Percentiles rank a stretch among this genome's conserved stretches.
Conservation (phyloP, 2,329 filamentous ascomycete species). For the Beauveria bassiana region DNA sequence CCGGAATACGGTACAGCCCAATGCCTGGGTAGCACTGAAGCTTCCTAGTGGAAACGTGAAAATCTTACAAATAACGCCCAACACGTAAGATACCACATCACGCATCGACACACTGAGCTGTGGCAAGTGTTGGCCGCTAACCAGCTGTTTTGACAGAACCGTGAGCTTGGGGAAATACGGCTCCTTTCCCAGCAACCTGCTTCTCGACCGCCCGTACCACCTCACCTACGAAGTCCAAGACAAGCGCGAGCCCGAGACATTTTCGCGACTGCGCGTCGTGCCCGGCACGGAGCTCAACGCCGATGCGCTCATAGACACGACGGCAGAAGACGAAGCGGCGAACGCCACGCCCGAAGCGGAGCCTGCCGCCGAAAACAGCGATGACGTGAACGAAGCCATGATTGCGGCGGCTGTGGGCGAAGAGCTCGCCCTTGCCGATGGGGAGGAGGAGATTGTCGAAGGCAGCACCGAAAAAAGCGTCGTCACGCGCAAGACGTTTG, state of each 20-base stretch:
- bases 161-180: slow-evolving; percentile 92
- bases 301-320: slow-evolving; percentile 54
- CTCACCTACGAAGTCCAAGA: slow-evolving; percentile 87
- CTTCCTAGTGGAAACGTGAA: slow-evolving; percentile 51
- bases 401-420: slow-evolving; percentile 29
- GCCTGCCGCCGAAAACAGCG: slow-evolving; percentile 32
- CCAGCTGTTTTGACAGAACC: slow-evolving; percentile 45
- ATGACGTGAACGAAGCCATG: slow-evolving; percentile 35
- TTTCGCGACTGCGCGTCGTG: slow-evolving; percentile 68
- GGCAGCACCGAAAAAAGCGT: slow-evolving; percentile 26
- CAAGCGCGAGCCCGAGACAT: slow-evolving; percentile 53
- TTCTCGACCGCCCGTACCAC: slow-evolving; percentile 86
- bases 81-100: slow-evolving; percentile 42
- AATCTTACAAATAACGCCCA: slow-evolving; percentile 50
- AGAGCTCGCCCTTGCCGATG: slow-evolving; percentile 36
- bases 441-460: slow-evolving; percentile 13
- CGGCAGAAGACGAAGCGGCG: slow-evolving; percentile 27
- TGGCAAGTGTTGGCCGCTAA: neutral
- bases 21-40: slow-evolving; percentile 53
- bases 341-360: slow-evolving; percentile 21
- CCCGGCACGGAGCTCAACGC: slow-evolving; percentile 75
- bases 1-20: slow-evolving; percentile 36
- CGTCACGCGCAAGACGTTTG: slow-evolving; percentile 49
- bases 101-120: slow-evolving; percentile 1
- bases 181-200: slow-evolving; percentile 77